Percentiles rank a stretch among this genome's conserved stretches.
Conservation (phyloP, 352 stramenopile species). For the Globisporangium perplexum region DNA sequence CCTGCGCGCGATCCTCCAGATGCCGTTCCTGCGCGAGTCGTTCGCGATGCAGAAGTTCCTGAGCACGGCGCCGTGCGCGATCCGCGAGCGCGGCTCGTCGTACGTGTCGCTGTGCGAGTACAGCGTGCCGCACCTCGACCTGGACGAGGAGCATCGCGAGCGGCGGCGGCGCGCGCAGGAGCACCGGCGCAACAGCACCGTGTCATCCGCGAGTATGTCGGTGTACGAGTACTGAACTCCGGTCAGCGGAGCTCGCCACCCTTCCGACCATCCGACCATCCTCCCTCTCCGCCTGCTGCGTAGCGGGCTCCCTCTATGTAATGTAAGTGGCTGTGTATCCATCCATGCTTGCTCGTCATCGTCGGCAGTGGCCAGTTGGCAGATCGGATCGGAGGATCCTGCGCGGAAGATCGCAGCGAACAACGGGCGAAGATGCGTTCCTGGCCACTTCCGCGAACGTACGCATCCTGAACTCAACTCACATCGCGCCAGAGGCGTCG, state of each 20-base stretch:
- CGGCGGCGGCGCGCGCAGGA: constrained; percentile 65
- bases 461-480: not conserved
- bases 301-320: not conserved
- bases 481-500: constrained; percentile 28
- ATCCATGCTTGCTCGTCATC: not conserved
- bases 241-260: too few relatives aligned
- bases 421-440: not conserved
- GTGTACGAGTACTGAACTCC: constrained; percentile 12
- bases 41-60: constrained; percentile 41
- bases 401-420: not conserved
- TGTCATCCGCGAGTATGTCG: constrained; percentile 27
- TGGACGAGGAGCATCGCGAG: constrained; percentile 63
- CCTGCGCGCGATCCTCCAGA: constrained; percentile 34
- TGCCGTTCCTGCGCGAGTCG: constrained; percentile 27
- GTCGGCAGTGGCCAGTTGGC: not conserved
- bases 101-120: constrained; percentile 79
- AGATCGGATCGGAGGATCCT: too few relatives aligned
- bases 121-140: constrained; percentile 63
- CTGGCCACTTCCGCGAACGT: not conserved
- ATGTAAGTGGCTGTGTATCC: not conserved
- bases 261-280: too few relatives aligned
- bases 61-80: constrained; percentile 51
- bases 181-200: constrained; percentile 71
- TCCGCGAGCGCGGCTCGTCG: constrained; percentile 60
- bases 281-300: not conserved